Base-by-base conservation (phyloP, 306 rosid genomes). In the Cicer arietinum region DNA sequence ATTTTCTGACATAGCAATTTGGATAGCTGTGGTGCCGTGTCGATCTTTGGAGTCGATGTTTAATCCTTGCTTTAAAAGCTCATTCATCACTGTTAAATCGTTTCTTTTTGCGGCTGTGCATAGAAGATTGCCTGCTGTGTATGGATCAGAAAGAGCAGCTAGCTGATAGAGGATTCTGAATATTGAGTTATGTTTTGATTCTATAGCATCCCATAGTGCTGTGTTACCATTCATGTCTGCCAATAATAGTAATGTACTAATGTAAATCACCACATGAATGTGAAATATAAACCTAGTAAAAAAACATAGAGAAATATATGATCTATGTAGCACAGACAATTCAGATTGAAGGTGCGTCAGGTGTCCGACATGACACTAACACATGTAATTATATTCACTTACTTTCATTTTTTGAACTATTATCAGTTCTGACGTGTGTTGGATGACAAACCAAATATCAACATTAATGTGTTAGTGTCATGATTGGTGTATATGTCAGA, bases 131-230 rank as follows among this genome's bases (percentile, higher is more conserved):
- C 88, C 94, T 41, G 89, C 85, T 4, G 77, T 82, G 81, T 82
- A 71, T 48, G 87, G 86, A 79, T 89, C 77, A 12, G 89, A 83
- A 17, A 85, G 72, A n/a, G 74, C 84, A 48, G 88, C 68, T 56
- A 44, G 62, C 56, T 85, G 88, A 78, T 83, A 89, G 18, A 91
- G 92, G 64, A 79, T 86, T n/a, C 85, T 73, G 85, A 89, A 91
- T 78, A 89, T 89, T 41, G 89, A 83, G 83, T 83, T 53, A 76
- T 85, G 88, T 73, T 86, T 89, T 51, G 94, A 85, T 76, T 79
- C 82, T 79, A 91, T 85, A 17, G 94, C 90, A 61, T 89, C 87
- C 97, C 97, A 91, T 71, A 91, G 8, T 64, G 97, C 94, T 14
- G 97, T 89, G 91, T 88, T 78, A 4, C 88, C 92, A 83, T 85